Conservation (phyloP, 2,329 filamentous ascomycete genomes). For the Talaromyces sp. region DNA sequence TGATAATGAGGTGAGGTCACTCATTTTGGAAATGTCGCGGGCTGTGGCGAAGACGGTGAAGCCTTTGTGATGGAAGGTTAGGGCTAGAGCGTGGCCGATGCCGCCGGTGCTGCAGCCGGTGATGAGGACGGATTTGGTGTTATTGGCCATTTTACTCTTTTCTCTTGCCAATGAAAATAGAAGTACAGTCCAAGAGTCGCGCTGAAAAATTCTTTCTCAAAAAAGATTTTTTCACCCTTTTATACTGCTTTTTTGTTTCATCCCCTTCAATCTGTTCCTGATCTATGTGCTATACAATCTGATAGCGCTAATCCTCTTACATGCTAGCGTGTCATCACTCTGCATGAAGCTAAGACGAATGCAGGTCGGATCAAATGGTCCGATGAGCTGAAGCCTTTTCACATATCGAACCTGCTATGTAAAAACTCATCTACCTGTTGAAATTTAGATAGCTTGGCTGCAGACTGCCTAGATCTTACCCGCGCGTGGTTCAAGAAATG, state of each 20-base stretch:
- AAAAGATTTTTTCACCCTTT: background rate
- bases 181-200: background rate
- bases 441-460: background rate
- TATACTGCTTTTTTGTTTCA: background rate
- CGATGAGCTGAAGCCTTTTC: background rate
- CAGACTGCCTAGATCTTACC: background rate
- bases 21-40: background rate
- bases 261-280: background rate
- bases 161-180: background rate
- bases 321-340: background rate
- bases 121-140: background rate
- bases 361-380: background rate
- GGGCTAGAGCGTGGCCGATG: constrained; percentile 11
- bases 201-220: background rate
- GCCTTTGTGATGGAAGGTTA: constrained; percentile 11
- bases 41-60: background rate
- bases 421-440: background rate
- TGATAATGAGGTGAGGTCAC: background rate
- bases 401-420: background rate
- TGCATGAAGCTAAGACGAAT: background rate
- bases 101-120: constrained; percentile 7
- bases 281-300: background rate
- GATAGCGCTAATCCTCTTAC: background rate
- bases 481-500: background rate
- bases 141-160: background rate